Base-by-base conservation (phyloP, 495 filamentous ascomycete species). In the Wilcoxina mikolae region DNA sequence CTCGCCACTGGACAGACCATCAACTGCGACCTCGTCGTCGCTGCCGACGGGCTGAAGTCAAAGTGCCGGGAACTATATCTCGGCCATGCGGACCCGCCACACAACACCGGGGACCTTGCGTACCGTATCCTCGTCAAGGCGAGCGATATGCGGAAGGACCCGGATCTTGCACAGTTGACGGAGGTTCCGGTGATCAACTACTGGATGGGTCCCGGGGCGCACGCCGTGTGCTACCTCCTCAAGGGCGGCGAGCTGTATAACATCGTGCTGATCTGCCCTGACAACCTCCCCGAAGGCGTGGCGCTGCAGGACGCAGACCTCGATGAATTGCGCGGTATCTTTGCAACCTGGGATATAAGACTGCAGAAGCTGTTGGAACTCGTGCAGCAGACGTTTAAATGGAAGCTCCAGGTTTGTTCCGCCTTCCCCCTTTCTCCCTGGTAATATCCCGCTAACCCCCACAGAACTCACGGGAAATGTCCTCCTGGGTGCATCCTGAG, bases 141-240 rank as follows among this genome's bases (percentile, higher is more conserved):
- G 3, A 65, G 71, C 18, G 68, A 80, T 44, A 67, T 80, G 44
- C 67, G 70, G 27, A 71, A 73, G 42, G 68, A 73, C 11, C 67
- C 67, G 0, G 69, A 72, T 17, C 61, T 80, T 1, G 52, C 48
- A 17, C 51, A 70, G 43, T 67, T 73, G 55, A 70, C 79, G 0
- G 48, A 61, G 4, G 68, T 77, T 18, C 75, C 80, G 0, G 73
- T 74, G 15, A 80, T 85, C 12, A 74, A 84, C 55, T 81, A 84
- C 59, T 87, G 84, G 84, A 62, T 84, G 25, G 83, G 84, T 0
- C 78, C 78, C 1, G 54, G 64, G 9, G 69, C 68, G 4, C 80
- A 82, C 56, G 73, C 74, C 2, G 77, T 80, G 1, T 76, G 73
- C 23, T 82, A 82, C 53, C 69, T 76, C 10, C 68, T 82, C 26